A percentile compares a stretch with the other conserved stretches of the same genome.
Evolutionary conservation across 768 basidiomycete species (phyloP).

Genomic region (Phylloporus sp.): DNA sequence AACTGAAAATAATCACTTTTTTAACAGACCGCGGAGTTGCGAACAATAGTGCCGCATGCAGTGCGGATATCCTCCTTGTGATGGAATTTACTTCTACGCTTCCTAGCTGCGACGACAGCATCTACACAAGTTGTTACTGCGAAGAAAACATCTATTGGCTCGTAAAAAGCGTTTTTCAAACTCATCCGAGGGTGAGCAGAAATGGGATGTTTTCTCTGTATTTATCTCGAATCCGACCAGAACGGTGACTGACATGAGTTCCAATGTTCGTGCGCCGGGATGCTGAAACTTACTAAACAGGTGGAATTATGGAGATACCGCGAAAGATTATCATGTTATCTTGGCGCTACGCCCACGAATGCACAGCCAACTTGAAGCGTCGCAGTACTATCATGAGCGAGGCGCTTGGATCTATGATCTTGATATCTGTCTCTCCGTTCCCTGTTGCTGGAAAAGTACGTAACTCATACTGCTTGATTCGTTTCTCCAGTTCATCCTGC

Average conservation of each 20-base stretch:
- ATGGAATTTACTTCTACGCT: constrained; percentile 22
- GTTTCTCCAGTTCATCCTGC: constrained; percentile 14
- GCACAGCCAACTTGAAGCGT: neutral
- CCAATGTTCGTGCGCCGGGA: neutral
- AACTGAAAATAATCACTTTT: neutral
- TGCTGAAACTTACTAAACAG: constrained; percentile 32
- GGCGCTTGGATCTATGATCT: constrained; percentile 66
- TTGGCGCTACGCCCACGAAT: constrained; percentile 39
- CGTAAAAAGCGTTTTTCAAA: constrained; percentile 38
- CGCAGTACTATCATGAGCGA: constrained; percentile 5
- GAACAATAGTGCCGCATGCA: too few relatives aligned
- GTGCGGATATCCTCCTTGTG: too few relatives aligned
- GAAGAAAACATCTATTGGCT: constrained; percentile 74
- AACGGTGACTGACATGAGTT: constrained; percentile 45
- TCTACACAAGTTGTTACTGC: constrained; percentile 63
- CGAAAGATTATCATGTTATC: constrained; percentile 71
- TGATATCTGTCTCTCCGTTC: constrained; percentile 51
- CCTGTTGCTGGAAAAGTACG: constrained; percentile 51
- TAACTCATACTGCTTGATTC: constrained; percentile 1
- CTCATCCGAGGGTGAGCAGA: constrained; percentile 21
- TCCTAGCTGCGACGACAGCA: constrained; percentile 21
- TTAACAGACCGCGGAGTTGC: constrained; percentile 18
- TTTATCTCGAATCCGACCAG: constrained; percentile 64
- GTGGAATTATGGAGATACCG: constrained; percentile 53
- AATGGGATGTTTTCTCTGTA: constrained; percentile 52